Evolutionary conservation across 129 eudicot species (phyloP).

Genomic region (Artemisia tridentata): DNA sequence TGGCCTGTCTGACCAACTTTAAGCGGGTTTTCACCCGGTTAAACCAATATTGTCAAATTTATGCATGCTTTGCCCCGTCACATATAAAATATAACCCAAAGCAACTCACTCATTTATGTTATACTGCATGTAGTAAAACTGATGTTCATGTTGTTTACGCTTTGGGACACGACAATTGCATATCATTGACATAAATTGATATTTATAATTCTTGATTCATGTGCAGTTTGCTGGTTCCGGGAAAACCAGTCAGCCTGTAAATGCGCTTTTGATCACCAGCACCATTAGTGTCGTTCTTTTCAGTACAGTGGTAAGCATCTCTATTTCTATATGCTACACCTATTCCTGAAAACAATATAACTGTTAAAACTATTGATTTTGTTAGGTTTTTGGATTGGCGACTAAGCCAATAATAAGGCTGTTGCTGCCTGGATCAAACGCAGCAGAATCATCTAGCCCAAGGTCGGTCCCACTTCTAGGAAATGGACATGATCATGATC

Average conservation of each 20-base stretch:
- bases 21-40: not conserved
- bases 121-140: not conserved
- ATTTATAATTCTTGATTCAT: not conserved
- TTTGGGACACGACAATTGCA: not conserved
- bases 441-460: conserved; percentile 52
- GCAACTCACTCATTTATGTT: not conserved
- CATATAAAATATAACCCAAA: not conserved
- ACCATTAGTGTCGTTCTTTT: conserved; percentile 80
- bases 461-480: conserved; percentile 47
- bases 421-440: conserved; percentile 36
- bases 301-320: conserved; percentile 74
- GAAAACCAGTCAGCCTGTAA: conserved; percentile 72
- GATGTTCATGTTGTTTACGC: not conserved
- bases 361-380: not conserved
- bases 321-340: not conserved
- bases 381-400: conserved; percentile 73
- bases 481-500: conserved; percentile 26
- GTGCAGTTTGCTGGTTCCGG: conserved; percentile 79
- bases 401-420: conserved; percentile 59
- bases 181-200: not conserved
- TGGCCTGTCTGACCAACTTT: not conserved
- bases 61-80: not conserved
- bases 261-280: conserved; percentile 82
- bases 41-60: not conserved
- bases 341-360: not conserved